These are phyloP conservation scores for Secale cereale DNA, from an alignment of 176 grass and related monocot genomes.

Conservation along the genomic window DNA sequence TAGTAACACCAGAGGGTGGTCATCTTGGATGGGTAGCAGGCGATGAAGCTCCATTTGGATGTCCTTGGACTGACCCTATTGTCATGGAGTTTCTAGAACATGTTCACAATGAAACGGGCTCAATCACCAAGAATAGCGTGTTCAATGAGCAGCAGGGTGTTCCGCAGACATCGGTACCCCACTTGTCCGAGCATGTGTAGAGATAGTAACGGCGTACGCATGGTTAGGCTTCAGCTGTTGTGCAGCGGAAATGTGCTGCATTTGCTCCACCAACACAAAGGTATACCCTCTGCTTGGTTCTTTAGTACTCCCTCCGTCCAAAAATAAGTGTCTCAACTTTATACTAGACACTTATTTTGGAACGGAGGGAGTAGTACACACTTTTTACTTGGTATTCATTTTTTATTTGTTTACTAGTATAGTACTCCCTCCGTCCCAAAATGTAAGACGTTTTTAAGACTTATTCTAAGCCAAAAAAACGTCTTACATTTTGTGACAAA, in stretches of 20 bases:
- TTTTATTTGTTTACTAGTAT: no score
- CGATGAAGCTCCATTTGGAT: constrained; percentile 74
- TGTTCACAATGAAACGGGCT: constrained; percentile 44
- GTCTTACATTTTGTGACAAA: no score
- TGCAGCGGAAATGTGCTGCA: not conserved
- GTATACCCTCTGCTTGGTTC: not conserved
- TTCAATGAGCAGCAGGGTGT: constrained; percentile 30
- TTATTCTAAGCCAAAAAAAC: no score
- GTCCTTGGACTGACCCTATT: constrained; percentile 90
- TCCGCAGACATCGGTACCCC: constrained; percentile 22
- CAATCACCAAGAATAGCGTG: constrained; percentile 16
- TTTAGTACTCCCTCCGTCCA: no score
- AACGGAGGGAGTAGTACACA: no score
- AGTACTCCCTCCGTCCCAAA: no score
- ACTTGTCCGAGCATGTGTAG: constrained; percentile 44
- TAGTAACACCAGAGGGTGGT: constrained; percentile 89
- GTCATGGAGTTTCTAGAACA: constrained; percentile 94
- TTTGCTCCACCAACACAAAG: not conserved
- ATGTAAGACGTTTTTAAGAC: no score
- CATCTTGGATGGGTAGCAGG: constrained; percentile 94
- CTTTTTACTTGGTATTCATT: no score
- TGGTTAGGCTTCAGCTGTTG: not conserved
- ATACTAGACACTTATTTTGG: no score
- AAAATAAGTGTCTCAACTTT: no score
- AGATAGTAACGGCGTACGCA: constrained; percentile 17